Percentiles rank a stretch among this genome's conserved stretches.
phyloP scores from a whole-genome alignment of 345 rosid genomes.

The Salix brachista region DNA sequence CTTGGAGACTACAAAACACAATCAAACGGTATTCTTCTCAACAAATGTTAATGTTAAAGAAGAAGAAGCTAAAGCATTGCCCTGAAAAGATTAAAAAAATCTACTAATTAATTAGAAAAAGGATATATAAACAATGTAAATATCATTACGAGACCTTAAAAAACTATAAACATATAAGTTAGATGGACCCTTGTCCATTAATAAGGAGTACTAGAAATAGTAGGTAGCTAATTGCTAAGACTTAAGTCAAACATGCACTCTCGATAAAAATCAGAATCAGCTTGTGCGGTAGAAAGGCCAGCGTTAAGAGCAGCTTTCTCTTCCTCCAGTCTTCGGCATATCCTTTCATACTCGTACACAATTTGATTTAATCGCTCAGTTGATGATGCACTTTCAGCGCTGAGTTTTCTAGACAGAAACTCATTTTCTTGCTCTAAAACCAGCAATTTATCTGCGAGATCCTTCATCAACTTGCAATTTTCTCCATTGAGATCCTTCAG shows the following conservation, averaged over 20 bases:
- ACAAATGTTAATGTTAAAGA: too few relatives aligned
- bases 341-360: background rate
- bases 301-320: slow-evolving; percentile 6
- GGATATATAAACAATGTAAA: too few relatives aligned
- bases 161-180: background rate
- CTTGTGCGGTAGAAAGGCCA: background rate
- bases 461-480: too few relatives aligned
- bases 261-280: background rate
- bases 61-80: too few relatives aligned
- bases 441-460: too few relatives aligned
- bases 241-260: background rate
- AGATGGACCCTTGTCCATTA: too few relatives aligned
- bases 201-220: too few relatives aligned
- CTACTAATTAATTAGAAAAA: too few relatives aligned
- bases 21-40: too few relatives aligned
- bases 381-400: background rate
- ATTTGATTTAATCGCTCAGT: background rate
- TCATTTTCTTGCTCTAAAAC: background rate
- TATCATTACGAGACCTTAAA: background rate
- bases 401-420: background rate
- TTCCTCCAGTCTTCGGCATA: slow-evolving; percentile 5
- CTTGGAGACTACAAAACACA: too few relatives aligned
- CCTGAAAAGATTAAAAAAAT: too few relatives aligned
- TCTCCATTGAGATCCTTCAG: too few relatives aligned
- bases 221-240: background rate